Conservation (phyloP, 306 rosid species). For the Pachyrhizus erosus region DNA sequence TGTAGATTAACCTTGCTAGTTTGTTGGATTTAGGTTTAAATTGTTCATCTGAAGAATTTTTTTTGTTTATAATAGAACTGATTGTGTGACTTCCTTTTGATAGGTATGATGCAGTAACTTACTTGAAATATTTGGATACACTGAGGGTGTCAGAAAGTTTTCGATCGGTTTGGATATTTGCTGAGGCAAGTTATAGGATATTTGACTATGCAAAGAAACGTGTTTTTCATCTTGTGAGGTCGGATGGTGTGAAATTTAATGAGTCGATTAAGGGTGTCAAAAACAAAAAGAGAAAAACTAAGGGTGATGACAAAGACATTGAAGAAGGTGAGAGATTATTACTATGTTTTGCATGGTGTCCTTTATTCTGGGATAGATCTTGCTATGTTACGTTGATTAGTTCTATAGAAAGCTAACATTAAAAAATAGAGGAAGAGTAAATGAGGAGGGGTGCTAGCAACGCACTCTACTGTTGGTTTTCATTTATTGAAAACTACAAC, state of each 20-base stretch:
- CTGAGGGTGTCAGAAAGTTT: slow-evolving; percentile 92
- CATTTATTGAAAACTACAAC: too few species aligned
- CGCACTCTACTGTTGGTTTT: too few species aligned
- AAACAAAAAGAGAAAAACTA: slow-evolving; percentile 72
- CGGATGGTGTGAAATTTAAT: slow-evolving; percentile 64
- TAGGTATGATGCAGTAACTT: slow-evolving; percentile 95
- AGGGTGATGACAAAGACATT: slow-evolving; percentile 53
- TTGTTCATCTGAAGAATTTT: slow-evolving; percentile 16
- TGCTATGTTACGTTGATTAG: slow-evolving; percentile 22
- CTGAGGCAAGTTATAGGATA: slow-evolving; percentile 93
- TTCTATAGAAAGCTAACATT: slow-evolving; percentile 10
- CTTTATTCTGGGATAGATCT: slow-evolving; percentile 17
- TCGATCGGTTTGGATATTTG: slow-evolving; percentile 96
- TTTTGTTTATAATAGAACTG: slow-evolving; percentile 30
- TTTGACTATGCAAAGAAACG: slow-evolving; percentile 93
- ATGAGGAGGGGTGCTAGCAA: too few species aligned
- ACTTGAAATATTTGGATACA: slow-evolving; percentile 93
- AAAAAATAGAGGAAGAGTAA: not conserved
- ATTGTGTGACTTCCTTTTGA: slow-evolving; percentile 45
- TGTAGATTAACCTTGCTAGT: not conserved
- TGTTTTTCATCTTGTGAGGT: slow-evolving; percentile 73
- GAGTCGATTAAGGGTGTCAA: slow-evolving; percentile 55
- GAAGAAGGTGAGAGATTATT: slow-evolving; percentile 60
- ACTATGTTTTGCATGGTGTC: not conserved
- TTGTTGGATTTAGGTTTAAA: slow-evolving; percentile 15